A percentile compares a stretch with the other conserved stretches of the same genome.
Conservation (phyloP, 2,329 filamentous ascomycete species). For the Hirsutella minnesotensis region DNA sequence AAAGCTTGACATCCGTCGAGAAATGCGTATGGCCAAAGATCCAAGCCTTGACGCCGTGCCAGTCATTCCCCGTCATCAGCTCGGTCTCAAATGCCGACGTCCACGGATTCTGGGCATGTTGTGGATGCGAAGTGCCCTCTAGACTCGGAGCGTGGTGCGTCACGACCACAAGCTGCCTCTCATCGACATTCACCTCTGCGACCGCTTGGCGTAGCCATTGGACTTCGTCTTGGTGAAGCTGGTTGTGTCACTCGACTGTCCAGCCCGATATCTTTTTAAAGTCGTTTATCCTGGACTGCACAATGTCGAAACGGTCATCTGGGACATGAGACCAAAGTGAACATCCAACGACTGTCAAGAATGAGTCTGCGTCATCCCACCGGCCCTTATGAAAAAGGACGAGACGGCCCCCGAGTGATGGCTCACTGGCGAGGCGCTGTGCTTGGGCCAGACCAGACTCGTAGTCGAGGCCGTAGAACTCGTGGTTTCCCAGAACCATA, state of each 20-base stretch:
- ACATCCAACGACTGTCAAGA: conserved; percentile 42
- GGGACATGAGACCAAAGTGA: conserved; percentile 44
- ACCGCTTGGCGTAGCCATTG: conserved; percentile 33
- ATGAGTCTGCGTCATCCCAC: conserved; percentile 25
- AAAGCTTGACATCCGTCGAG: conserved; percentile 20
- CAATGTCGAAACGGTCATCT: conserved; percentile 20
- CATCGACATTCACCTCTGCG: conserved; percentile 5
- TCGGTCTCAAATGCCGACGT: conserved; percentile 42
- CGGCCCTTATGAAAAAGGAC: conserved; percentile 30
- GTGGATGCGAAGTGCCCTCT: conserved; percentile 33
- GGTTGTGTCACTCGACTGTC: conserved; percentile 37
- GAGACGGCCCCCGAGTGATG: conserved; percentile 20
- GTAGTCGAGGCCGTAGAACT: conserved; percentile 35
- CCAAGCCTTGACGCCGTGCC: conserved; percentile 25
- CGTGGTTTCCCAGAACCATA: conserved; percentile 40
- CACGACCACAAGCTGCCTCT: conserved; percentile 30
- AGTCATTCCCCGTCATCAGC: conserved; percentile 16
- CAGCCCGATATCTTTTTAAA: conserved; percentile 41
- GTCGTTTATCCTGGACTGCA: conserved; percentile 36
- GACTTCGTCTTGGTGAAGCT: conserved; percentile 31
- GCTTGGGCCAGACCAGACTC: conserved; percentile 25
- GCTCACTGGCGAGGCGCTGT: conserved; percentile 23
- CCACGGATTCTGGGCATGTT: conserved; percentile 33
- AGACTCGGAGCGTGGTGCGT: conserved; percentile 48
- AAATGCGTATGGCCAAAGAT: conserved; percentile 39